A percentile compares a stretch with the other conserved stretches of the same genome.
These are phyloP conservation scores for Linnemannia schmuckeri DNA, from an alignment of 192 early-diverging fungal genomes.

Conservation along the genomic window DNA sequence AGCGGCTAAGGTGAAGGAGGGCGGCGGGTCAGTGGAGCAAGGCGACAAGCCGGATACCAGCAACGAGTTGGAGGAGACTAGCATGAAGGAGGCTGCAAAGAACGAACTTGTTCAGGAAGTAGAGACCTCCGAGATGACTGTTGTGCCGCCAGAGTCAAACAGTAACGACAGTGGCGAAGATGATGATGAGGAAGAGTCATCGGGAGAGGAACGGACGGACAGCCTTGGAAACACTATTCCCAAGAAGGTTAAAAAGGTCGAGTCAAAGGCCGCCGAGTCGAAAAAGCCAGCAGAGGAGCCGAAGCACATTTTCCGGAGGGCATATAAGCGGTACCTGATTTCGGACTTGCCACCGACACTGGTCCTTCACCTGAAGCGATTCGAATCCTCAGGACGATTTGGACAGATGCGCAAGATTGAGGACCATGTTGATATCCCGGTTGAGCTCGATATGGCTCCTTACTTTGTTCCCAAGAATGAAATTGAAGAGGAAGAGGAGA, in stretches of 20 bases:
- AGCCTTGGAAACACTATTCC: constrained; percentile 37
- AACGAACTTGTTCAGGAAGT: background rate
- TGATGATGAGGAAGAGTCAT: background rate
- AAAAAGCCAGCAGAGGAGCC: constrained; percentile 7
- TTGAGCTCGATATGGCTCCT: constrained; percentile 54
- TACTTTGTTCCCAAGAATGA: constrained; percentile 53
- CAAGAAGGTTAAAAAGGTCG: constrained; percentile 1
- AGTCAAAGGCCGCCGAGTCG: background rate
- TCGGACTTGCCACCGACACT: constrained; percentile 55
- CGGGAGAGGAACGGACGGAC: constrained; percentile 18
- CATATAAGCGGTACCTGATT: constrained; percentile 58
- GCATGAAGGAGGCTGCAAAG: background rate
- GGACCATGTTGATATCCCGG: constrained; percentile 56
- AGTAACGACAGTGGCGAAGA: background rate
- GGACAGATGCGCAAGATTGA: constrained; percentile 61
- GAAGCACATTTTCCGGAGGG: constrained; percentile 54
- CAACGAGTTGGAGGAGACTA: background rate
- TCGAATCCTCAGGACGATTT: constrained; percentile 55
- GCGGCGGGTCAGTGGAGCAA: background rate
- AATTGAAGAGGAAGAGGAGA: constrained; percentile 44
- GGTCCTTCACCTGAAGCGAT: constrained; percentile 62
- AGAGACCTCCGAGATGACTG: background rate
- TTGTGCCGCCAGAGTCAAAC: background rate
- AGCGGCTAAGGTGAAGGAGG: constrained; percentile 10
- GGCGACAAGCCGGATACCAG: background rate